Percentiles rank a stretch among this genome's conserved stretches.
Conservation (phyloP, 83 land plant species). For the Picea engelmannii region DNA sequence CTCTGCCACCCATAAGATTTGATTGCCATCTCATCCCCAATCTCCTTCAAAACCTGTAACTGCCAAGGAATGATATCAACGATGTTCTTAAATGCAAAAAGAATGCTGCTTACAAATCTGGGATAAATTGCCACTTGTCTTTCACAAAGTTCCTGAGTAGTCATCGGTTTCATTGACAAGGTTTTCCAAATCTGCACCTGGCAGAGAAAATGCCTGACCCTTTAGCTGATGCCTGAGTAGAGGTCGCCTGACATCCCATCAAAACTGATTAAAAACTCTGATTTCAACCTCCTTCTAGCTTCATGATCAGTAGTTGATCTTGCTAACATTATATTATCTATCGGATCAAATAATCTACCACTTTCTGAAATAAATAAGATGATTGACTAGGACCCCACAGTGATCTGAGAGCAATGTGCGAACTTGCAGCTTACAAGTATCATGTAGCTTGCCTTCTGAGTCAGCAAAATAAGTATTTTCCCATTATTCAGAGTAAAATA, state of each 20-base stretch:
- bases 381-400: neutral
- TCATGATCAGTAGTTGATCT: constrained; percentile 84
- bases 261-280: constrained; percentile 96
- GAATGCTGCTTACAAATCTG: no score
- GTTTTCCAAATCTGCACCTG: constrained; percentile 67
- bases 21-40: no score
- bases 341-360: constrained; percentile 24
- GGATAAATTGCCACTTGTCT: no score
- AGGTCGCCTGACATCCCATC: constrained; percentile 82
- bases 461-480: neutral
- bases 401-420: neutral
- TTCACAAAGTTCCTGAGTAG: no score
- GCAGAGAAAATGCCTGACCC: constrained; percentile 80
- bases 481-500: neutral
- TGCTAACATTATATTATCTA: constrained; percentile 65
- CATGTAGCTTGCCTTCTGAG: neutral
- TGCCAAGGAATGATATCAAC: no score
- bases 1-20: no score
- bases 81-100: no score
- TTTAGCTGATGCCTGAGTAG: constrained; percentile 74
- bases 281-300: constrained; percentile 93
- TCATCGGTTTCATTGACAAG: constrained; percentile 33
- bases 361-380: neutral
- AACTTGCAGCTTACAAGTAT: neutral
- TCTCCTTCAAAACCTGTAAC: no score